Percentiles rank a stretch among this genome's conserved stretches.
Evolutionary conservation across 2,329 filamentous ascomycete species (phyloP).

Genomic region (Chaetomium globosum): DNA sequence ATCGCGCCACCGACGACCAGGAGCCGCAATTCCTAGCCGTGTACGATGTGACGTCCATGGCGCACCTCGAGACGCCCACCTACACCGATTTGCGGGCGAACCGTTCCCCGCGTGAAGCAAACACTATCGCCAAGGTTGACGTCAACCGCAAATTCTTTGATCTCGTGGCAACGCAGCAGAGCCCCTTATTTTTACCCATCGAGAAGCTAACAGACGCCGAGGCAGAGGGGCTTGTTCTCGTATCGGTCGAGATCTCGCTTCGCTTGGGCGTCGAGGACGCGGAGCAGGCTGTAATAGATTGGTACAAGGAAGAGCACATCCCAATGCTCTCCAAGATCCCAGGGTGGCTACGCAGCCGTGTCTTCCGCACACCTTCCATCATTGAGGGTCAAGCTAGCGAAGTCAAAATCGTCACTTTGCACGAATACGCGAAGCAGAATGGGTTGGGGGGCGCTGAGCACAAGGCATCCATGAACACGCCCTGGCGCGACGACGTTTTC

Average conservation of each 20-base stretch:
- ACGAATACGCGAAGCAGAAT: slow-evolving; percentile 71
- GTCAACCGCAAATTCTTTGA: slow-evolving; percentile 75
- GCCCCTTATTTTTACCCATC: slow-evolving; percentile 59
- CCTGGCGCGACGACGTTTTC: slow-evolving; percentile 63
- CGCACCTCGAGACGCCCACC: slow-evolving; percentile 66
- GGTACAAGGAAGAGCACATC: slow-evolving; percentile 76
- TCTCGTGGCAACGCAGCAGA: slow-evolving; percentile 59
- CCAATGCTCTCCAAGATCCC: slow-evolving; percentile 71
- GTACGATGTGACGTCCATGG: slow-evolving; percentile 80
- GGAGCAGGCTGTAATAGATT: slow-evolving; percentile 60
- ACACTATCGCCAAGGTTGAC: slow-evolving; percentile 58
- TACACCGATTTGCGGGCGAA: slow-evolving; percentile 68
- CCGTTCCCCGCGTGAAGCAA: slow-evolving; percentile 56
- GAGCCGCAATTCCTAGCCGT: slow-evolving; percentile 73
- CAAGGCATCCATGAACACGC: slow-evolving; percentile 63
- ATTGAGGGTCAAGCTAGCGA: slow-evolving; percentile 54
- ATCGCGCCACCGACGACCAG: slow-evolving; percentile 65
- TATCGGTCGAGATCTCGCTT: slow-evolving; percentile 63
- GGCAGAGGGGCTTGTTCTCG: slow-evolving; percentile 61
- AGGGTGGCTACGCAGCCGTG: slow-evolving; percentile 75
- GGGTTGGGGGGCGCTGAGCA: slow-evolving; percentile 67
- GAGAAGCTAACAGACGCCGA: slow-evolving; percentile 63
- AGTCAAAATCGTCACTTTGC: slow-evolving; percentile 65
- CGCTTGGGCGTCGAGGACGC: slow-evolving; percentile 52
- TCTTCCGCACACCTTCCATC: slow-evolving; percentile 65